Evolutionary conservation across 805 yeast species (phyloP), one percentile per base, ranked within the genome.

Genomic region (Metschnikowia hibisci): DNA sequence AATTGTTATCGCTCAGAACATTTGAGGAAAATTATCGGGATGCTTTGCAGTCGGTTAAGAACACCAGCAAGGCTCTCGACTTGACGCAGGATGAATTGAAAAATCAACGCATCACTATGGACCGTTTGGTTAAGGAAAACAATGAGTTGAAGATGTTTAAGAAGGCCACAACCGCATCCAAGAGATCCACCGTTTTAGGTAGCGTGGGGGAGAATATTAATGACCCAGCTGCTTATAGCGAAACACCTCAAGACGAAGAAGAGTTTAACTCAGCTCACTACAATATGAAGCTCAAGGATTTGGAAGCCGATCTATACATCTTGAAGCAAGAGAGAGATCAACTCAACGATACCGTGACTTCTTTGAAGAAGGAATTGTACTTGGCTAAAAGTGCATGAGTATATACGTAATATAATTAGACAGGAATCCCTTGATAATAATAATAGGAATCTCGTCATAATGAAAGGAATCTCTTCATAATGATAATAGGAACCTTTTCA

Each of bases 241-340:
- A 31, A 4, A 11, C 15, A 8, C 32, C 23, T 4, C 31, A 45
- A 1, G 58, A 52, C 15, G 70, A 63, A 18, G 64, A 58, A 12
- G 59, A 53, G 23, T 61, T 70, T 31, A 61, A 54, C 22, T 65
- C 55, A 40, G 76, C 85, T 35, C 88, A 84, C 50, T 85, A 76
- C 56, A 84, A 81, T 48, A 73, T 87, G 68, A 85, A 82, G 63
- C 75, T 88, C 34, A 81, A 85, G 54, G 96, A 88, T 54, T 66
- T 88, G 53, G 86, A 87, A 56, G 96, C 96, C 4, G 95, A 87
- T 59, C 69, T 88, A 51, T 84, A 77, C 55, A 84, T 88, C 43
- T 75, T 84, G 51, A 81, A 81, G 55, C 91, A 87, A 63, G 96
- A 88, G 63, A 76, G 95, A 51, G 93, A 88, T 57, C 84, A 82